phyloP scores from a whole-genome alignment of 1,139 yeast genomes.

The Wickerhamiella infanticola region DNA sequence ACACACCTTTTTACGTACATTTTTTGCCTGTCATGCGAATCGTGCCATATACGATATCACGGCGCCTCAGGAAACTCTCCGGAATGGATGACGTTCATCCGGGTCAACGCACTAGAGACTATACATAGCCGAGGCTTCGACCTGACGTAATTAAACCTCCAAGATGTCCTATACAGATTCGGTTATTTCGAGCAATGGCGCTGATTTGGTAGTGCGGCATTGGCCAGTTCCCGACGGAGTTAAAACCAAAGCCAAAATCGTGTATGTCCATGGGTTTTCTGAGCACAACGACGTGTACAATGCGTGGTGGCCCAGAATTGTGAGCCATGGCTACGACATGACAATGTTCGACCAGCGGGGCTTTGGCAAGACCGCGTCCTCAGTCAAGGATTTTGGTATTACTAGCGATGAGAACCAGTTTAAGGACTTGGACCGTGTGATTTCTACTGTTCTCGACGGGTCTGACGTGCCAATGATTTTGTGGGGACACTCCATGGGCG shows the following conservation, averaged over 20 bases:
- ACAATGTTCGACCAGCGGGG: constrained; percentile 82
- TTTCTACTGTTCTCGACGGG: constrained; percentile 26
- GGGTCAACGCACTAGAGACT: not conserved
- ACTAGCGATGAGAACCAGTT: constrained; percentile 52
- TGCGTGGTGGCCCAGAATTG: constrained; percentile 43
- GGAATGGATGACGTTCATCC: constrained; percentile 10
- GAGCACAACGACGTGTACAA: constrained; percentile 43
- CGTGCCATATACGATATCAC: constrained; percentile 8
- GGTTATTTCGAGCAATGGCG: not conserved
- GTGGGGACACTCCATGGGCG: constrained; percentile 95
- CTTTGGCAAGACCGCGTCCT: constrained; percentile 51
- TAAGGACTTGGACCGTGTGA: constrained; percentile 54
- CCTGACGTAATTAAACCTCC: too few species aligned
- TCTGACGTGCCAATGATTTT: constrained; percentile 31
- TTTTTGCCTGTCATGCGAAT: constrained; percentile 50
- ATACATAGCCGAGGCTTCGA: too few species aligned
- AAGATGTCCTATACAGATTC: not conserved
- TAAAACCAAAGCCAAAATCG: constrained; percentile 21
- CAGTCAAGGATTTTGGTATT: constrained; percentile 40
- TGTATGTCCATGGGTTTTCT: constrained; percentile 52
- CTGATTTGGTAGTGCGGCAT: not conserved
- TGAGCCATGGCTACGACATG: constrained; percentile 51
- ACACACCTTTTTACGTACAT: constrained; percentile 60
- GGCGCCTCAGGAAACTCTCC: constrained; percentile 8
- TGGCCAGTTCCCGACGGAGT: not conserved